Conservation (phyloP, 1,284 basidiomycete species). For the Veloboletus limbatus region DNA sequence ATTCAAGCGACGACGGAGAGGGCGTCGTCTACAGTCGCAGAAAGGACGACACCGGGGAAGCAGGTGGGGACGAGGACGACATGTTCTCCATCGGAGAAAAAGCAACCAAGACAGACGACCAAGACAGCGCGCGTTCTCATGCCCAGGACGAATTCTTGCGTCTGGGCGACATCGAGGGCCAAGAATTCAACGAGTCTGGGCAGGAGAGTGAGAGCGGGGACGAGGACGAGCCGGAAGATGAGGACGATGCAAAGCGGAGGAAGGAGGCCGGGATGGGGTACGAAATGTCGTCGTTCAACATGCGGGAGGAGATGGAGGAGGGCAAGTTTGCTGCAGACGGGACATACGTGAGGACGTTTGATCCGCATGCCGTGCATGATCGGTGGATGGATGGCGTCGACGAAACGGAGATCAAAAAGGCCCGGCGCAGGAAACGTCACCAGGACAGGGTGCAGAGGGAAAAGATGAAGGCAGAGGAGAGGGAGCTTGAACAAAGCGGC, state of each 20-base stretch:
- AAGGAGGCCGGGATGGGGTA: conserved; percentile 90
- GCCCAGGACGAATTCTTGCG: conserved; percentile 77
- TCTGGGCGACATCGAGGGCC: conserved; percentile 93
- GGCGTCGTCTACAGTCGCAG: conserved; percentile 79
- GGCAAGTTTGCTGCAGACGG: conserved; percentile 97
- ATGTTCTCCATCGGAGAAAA: conserved; percentile 81
- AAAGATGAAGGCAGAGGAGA: conserved; percentile 70
- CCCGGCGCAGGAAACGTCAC: conserved; percentile 65
- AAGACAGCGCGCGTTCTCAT: conserved; percentile 30
- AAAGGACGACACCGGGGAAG: conserved; percentile 44
- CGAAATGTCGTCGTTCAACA: conserved; percentile 95
- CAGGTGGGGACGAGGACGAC: conserved; percentile 71
- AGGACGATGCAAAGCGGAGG: conserved; percentile 71
- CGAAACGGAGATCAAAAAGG: conserved; percentile 84
- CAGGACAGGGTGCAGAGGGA: conserved; percentile 71
- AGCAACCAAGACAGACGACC: conserved; percentile 43
- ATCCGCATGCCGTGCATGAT: conserved; percentile 91
- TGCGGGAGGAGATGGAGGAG: conserved; percentile 98
- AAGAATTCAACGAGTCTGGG: conserved; percentile 74
- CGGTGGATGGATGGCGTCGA: conserved; percentile 91
- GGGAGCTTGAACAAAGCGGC: conserved; percentile 58
- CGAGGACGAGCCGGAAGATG: conserved; percentile 65
- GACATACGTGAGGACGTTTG: conserved; percentile 80
- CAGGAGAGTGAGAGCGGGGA: conserved; percentile 47
- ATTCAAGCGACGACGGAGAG: conserved; percentile 91